Evolutionary conservation across 1,284 basidiomycete genomes (phyloP).

Genomic region (Moesziomyces globuligerus): DNA sequence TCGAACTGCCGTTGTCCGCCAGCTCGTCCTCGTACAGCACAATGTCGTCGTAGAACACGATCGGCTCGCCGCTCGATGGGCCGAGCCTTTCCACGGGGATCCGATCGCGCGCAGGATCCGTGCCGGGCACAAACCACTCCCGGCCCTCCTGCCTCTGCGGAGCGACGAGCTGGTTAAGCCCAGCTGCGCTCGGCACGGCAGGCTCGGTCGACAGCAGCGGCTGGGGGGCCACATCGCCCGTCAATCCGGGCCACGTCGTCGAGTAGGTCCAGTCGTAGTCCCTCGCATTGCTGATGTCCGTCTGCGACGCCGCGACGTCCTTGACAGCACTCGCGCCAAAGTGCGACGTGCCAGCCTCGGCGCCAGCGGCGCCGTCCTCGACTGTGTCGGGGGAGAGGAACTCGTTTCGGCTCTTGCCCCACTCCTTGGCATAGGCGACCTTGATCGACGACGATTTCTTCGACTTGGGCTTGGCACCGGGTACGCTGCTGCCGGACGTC

Average conservation of each 20-base stretch:
- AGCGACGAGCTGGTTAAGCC: slow-evolving; percentile 2
- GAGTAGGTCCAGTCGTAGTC: slow-evolving; percentile 98
- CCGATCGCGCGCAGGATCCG: slow-evolving; percentile 56
- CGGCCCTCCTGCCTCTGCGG: neutral
- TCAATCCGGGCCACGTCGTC: slow-evolving; percentile 81
- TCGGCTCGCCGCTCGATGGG: slow-evolving; percentile 60
- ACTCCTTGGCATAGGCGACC: slow-evolving; percentile 92
- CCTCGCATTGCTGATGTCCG: slow-evolving; percentile 52
- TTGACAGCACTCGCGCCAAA: slow-evolving; percentile 37
- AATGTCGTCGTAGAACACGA: slow-evolving; percentile 66
- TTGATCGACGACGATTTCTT: slow-evolving; percentile 74
- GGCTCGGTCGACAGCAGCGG: slow-evolving; percentile 8
- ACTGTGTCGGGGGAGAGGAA: slow-evolving; percentile 4
- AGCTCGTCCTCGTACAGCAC: slow-evolving; percentile 66
- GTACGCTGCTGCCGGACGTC: neutral
- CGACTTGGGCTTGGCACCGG: slow-evolving; percentile 43
- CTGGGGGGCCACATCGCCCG: slow-evolving; percentile 21
- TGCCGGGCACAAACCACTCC: slow-evolving; percentile 40
- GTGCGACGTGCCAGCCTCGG: slow-evolving; percentile 16
- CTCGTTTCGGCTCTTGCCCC: slow-evolving; percentile 83
- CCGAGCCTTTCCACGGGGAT: slow-evolving; percentile 64
- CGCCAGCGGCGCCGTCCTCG: neutral
- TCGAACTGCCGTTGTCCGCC: slow-evolving; percentile 64
- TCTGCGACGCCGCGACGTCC: slow-evolving; percentile 18
- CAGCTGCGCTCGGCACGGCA: neutral